phyloP scores from a whole-genome alignment of 345 rosid genomes.

The Camelina hispida region DNA sequence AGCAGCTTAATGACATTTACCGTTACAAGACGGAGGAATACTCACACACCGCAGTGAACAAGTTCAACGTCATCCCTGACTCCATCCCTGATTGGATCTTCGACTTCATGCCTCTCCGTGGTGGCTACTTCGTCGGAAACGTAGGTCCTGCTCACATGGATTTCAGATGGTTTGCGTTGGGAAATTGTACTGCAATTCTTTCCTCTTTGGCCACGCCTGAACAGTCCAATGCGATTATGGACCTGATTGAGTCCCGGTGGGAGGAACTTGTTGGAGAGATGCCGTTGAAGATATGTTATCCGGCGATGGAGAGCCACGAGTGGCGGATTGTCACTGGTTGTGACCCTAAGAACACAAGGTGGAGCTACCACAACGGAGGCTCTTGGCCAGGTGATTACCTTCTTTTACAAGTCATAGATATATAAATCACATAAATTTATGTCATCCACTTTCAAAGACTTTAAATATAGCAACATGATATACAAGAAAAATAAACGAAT shows the following conservation, averaged over 20 bases:
- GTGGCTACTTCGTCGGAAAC: constrained; percentile 74
- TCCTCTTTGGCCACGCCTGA: constrained; percentile 64
- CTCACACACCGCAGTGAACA: constrained; percentile 75
- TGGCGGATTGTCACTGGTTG: constrained; percentile 73
- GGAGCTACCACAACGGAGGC: constrained; percentile 79
- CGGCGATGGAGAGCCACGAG: constrained; percentile 66
- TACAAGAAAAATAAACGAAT: neutral
- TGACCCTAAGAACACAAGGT: constrained; percentile 71
- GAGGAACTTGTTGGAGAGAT: constrained; percentile 77
- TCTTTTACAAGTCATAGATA: constrained; percentile 1
- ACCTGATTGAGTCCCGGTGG: constrained; percentile 71
- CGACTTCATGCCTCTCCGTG: constrained; percentile 65
- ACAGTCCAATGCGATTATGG: constrained; percentile 74
- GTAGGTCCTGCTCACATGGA: constrained; percentile 81
- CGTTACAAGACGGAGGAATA: constrained; percentile 74
- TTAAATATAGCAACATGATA: neutral
- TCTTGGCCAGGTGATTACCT: constrained; percentile 72
- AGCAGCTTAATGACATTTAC: constrained; percentile 72
- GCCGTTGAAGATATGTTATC: constrained; percentile 66
- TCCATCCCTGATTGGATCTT: constrained; percentile 76
- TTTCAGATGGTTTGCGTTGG: constrained; percentile 69
- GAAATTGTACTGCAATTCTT: constrained; percentile 63
- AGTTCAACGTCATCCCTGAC: constrained; percentile 76
- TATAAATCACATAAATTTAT: neutral
- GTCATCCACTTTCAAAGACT: too few species aligned